Evolutionary conservation across 345 rosid genomes (phyloP), one percentile per base, ranked within the genome.

Genomic region (Lumnitzera racemosa): DNA sequence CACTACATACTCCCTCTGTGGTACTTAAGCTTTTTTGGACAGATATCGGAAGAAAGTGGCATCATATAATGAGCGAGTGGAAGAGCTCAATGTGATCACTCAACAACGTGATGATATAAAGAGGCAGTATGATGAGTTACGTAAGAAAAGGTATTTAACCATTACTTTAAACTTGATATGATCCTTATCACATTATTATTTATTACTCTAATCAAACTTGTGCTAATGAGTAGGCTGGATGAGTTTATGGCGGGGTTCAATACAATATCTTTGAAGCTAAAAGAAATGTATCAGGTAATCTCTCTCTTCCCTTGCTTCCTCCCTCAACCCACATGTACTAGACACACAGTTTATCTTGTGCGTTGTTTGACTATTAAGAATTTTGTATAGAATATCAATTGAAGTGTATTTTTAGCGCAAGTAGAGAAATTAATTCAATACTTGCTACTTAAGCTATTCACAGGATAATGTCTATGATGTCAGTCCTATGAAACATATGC

Each of bases 251-350:
- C 89, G 41, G 96, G 97, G 61, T 90, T 94, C 59, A 94, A 90
- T 75, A 67, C 89, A 54, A 90, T 90, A 75, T 94, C 99, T 24
- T 63, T 94, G 76, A 90, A 94, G 81, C 71, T 94, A 52, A 94
- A 90, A 75, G 99, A 94, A 78, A 90, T 94, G 99, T 94, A 94
- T 82, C 99, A 94, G 99, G 99, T 94, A 61, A 52, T 78, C 66
- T 55, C 15, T 53, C 24, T 50, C 15, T 24, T 53, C 36, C 51
- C 46, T 20, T 12, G 2, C 12, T n/a, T 0, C 46, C n/a, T 46
- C 15, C 15, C 17, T 14, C 4, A 12, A n/a, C 20, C 31, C 47
- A 5, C 46, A 7, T 11, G 6, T 25, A 20, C 20, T 13, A 29
- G 36, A 29, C 2, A 27, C 31, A 27, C 5, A 0, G 31, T 27